Evolutionary conservation across 1,284 basidiomycete species (phyloP), one percentile per base, ranked within the genome.

Genomic region (Peniophora sp.): DNA sequence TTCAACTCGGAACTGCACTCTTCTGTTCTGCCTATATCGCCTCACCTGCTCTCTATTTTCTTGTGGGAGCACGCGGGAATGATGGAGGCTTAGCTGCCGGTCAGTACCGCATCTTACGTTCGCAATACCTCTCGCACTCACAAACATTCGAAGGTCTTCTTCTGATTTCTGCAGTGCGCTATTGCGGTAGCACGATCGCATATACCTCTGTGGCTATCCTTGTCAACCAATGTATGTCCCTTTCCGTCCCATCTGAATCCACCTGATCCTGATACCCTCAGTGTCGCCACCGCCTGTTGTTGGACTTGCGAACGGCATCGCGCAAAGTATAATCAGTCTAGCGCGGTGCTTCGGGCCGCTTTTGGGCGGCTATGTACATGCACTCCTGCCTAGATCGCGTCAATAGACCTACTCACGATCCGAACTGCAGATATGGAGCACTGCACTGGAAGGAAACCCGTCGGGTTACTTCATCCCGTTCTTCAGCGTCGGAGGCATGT

Each of bases 311-410:
- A 89, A 89, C 58, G 87, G 87, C 24, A 78, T 85, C 42, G 86
- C 85, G 0, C 86, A 90, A 63, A 88, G 85, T 62, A 87, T 88
- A 35, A 87, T 87, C 55, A 88, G 85, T 62, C 75, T 90, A 23
- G 85, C 85, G 17, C 78, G 86, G 35, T 89, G 85, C 64, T 57
- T 83, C 34, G 86, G 86, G 17, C 86, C 86, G 35, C 76, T 88
- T 37, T 69, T 88, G 22, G 85, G 85, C 48, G 85, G 85, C 43
- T 81, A 79, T 60, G 85, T 86, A 59, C 64, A 83, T 73, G 10
- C 27, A 24, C 39, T 36, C 24, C 44, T 48, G 3, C 17, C n/a
- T 37, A 49, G 17, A 39, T 37, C 50, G 47, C 36, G 44, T 42
- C 42, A 45, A 27, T 37, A 51, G 36, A 52, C 36, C n/a, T 17